Evolutionary conservation across 2,329 filamentous ascomycete genomes (phyloP).

Genomic region (Ophiostoma australiae): DNA sequence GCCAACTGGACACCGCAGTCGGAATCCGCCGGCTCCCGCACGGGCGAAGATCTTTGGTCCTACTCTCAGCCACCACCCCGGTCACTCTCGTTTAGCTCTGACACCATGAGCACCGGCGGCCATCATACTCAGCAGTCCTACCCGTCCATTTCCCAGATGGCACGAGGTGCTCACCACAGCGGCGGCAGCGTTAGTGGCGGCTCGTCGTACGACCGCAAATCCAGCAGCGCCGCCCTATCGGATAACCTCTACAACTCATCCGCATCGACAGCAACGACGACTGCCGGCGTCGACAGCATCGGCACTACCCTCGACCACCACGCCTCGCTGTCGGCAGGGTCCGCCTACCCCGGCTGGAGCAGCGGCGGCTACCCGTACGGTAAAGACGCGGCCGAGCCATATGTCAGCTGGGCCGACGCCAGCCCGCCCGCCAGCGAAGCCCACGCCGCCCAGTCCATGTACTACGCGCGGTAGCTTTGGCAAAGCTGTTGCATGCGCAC

Average conservation of each 20-base stretch:
- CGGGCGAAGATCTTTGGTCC: constrained; percentile 43
- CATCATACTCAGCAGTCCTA: background rate
- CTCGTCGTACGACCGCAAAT: constrained; percentile 41
- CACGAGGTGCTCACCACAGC: constrained; percentile 23
- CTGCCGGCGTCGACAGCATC: constrained; percentile 37
- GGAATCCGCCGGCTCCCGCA: constrained; percentile 36
- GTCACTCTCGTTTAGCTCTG: constrained; percentile 34
- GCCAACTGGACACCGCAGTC: constrained; percentile 42
- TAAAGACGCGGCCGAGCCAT: constrained; percentile 32
- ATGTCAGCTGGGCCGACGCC: constrained; percentile 36
- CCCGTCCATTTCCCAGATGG: constrained; percentile 38
- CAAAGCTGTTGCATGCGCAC: background rate
- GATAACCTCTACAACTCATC: constrained; percentile 42
- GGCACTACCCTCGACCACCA: constrained; percentile 36
- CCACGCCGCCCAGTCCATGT: constrained; percentile 31
- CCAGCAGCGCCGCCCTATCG: constrained; percentile 34
- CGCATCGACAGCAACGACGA: constrained; percentile 30
- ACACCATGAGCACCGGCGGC: constrained; percentile 35
- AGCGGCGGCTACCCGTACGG: constrained; percentile 27
- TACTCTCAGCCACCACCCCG: constrained; percentile 32
- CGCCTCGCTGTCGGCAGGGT: constrained; percentile 39
- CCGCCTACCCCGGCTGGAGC: constrained; percentile 42
- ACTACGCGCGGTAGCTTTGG: constrained; percentile 31
- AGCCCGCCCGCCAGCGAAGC: constrained; percentile 29
- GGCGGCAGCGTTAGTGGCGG: constrained; percentile 12